These are phyloP conservation scores for Trichoderma sp. DNA, from an alignment of 2,329 filamentous ascomycete species.

Conservation along the genomic window DNA sequence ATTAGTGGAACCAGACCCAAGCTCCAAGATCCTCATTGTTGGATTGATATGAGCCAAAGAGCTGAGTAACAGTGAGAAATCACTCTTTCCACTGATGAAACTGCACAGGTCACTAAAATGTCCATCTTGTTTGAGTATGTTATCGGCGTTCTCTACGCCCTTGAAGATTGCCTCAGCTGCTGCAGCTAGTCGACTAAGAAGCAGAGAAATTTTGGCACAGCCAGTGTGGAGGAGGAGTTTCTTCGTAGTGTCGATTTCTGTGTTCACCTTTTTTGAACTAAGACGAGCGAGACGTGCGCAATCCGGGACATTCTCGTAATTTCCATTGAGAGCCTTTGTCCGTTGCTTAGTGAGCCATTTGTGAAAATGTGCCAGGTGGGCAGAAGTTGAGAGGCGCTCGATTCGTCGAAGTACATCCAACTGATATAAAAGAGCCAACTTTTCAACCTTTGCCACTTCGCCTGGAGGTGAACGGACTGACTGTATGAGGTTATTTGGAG, in stretches of 20 bases:
- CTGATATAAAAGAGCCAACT: neutral
- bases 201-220: neutral
- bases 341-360: slow-evolving; percentile 13
- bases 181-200: neutral
- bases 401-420: neutral
- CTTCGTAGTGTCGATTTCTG: neutral
- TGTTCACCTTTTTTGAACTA: neutral
- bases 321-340: neutral
- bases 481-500: neutral
- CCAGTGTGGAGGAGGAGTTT: neutral
- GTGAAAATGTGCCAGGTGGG: neutral
- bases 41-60: slow-evolving; percentile 18
- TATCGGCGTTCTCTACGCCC: neutral
- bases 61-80: neutral
- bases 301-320: neutral
- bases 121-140: neutral
- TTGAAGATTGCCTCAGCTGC: neutral
- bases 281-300: neutral
- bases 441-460: neutral
- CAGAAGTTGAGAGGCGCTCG: neutral
- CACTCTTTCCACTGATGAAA: neutral
- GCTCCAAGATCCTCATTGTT: slow-evolving; percentile 23
- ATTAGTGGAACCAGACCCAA: slow-evolving; percentile 43
- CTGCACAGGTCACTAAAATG: neutral
- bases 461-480: neutral